Evolutionary conservation across 345 rosid genomes (phyloP), one percentile per base, ranked within the genome.

Genomic region (Ceriops zippeliana): DNA sequence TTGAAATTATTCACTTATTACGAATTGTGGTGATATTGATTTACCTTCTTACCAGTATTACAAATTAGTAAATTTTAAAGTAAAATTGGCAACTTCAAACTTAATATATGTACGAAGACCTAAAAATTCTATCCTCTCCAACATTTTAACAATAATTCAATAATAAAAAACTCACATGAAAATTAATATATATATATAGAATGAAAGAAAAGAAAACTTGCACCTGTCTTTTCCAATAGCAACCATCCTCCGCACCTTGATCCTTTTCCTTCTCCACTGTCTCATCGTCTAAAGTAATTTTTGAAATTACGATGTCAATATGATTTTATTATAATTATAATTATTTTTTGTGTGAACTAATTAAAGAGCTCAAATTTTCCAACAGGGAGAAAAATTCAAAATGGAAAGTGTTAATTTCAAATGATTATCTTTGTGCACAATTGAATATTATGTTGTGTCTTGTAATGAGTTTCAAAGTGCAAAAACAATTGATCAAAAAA

Each of bases 331-430:
- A 22, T 22, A 22, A 22, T 34, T 6, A 6, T 6, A 34, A 34
- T 1, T 1, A 7, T 1, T 34, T 6, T 34, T 6, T 58, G 75
- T 38, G 11, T 76, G 80, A 58, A 38, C 35, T 28, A 0, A 2
- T 35, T 2, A 35, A 22, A 0, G n/a, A 59, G 0, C 28, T 76
- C 8, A 71, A 17, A 37, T 32, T 76, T 21, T 54, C 22, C 6
- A 58, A 70, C 73, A 0, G 68, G 60, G 63, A 19, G 5, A 5
- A 0, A 0, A 1, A 72, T 80, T 3, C 27, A 26, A 54, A 71
- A 37, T 74, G 74, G 76, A 49, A 56, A 1, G 76, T 60, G 34
- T 54, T 69, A 4, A 58, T 80, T 66, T 15, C n/a, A 9, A 77
- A 77, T 13, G n/a, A 38, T 0, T 77, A 79, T 22, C 1, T 5